phyloP scores from a whole-genome alignment of 257 asterid species.

The Jaltomata sinuosa region DNA sequence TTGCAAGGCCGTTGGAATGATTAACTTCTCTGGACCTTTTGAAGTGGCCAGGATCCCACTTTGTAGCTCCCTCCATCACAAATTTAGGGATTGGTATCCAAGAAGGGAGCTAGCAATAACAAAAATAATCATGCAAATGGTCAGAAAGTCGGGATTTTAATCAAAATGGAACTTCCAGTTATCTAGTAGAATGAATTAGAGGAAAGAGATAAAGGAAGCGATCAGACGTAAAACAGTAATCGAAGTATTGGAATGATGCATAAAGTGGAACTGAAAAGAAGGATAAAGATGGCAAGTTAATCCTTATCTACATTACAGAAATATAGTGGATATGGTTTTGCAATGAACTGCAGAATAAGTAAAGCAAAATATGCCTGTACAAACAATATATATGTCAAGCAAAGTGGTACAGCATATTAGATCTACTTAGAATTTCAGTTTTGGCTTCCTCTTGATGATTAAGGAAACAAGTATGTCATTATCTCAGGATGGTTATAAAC shows the following conservation, averaged over 20 bases:
- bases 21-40: conserved; percentile 1
- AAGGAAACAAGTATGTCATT: background rate
- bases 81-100: conserved; percentile 9
- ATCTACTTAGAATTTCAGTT: background rate
- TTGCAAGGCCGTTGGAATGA: conserved; percentile 1
- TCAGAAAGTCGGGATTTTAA: background rate
- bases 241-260: background rate
- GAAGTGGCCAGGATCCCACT: conserved; percentile 25
- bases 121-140: background rate
- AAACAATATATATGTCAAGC: background rate
- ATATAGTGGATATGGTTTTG: background rate
- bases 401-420: background rate
- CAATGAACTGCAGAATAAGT: background rate
- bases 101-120: conserved; percentile 11
- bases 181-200: background rate
- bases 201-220: background rate
- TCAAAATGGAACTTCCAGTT: background rate
- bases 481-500: background rate
- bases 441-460: background rate
- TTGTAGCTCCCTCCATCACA: conserved; percentile 29
- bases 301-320: background rate
- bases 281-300: background rate
- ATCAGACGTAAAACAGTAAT: background rate
- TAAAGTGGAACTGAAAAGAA: background rate
- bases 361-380: background rate